These are phyloP conservation scores for Limnomonas spitsbergensis DNA, from an alignment of 139 green algal species.

Conservation along the genomic window DNA sequence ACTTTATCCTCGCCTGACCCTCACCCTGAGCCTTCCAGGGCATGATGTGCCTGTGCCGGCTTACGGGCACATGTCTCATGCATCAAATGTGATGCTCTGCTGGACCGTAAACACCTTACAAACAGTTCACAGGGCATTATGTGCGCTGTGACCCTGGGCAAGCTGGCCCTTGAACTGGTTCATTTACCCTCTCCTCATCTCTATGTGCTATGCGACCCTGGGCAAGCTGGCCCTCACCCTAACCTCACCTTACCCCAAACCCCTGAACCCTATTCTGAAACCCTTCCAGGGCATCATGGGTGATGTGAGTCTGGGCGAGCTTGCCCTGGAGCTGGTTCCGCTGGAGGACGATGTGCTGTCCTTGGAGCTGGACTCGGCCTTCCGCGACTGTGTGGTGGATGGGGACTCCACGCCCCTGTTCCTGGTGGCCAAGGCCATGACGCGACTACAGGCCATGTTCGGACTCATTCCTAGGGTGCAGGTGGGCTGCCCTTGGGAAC, in stretches of 20 bases:
- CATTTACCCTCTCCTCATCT: constrained; percentile 16
- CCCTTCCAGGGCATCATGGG: constrained; percentile 49
- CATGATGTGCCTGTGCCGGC: not conserved
- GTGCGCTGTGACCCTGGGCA: constrained; percentile 57
- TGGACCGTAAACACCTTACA: too few species aligned
- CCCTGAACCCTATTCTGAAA: not conserved
- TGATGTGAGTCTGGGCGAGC: constrained; percentile 64
- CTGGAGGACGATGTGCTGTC: constrained; percentile 76
- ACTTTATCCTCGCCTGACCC: not conserved
- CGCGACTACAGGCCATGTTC: constrained; percentile 70
- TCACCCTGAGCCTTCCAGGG: not conserved
- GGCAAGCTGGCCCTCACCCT: not conserved
- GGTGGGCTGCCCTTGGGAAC: constrained; percentile 18
- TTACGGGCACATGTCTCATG: too few species aligned
- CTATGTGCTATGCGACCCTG: not conserved
- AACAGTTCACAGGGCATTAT: constrained; percentile 42
- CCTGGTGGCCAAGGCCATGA: constrained; percentile 65
- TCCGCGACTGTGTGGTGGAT: constrained; percentile 59
- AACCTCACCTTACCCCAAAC: not conserved
- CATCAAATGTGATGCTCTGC: too few species aligned
- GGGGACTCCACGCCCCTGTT: constrained; percentile 70
- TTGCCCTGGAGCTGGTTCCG: constrained; percentile 76
- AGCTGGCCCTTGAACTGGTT: constrained; percentile 77
- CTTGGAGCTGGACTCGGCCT: constrained; percentile 70
- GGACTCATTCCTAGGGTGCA: constrained; percentile 65